Conservation (phyloP, 192 early-diverging fungal species). For the Coemansia aciculifera region DNA sequence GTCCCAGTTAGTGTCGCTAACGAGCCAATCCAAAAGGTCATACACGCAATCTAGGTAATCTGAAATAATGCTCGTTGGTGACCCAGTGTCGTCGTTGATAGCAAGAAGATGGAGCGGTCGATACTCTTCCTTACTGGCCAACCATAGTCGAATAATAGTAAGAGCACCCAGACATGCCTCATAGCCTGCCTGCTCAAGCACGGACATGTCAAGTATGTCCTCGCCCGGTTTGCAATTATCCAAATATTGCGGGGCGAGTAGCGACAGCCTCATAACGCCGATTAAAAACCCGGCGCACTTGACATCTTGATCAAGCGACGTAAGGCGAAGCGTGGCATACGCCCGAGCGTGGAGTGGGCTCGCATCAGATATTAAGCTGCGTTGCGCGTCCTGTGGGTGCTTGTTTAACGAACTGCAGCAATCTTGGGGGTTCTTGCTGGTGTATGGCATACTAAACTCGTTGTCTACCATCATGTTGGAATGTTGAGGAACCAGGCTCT, state of each 20-base stretch:
- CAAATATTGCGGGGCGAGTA: constrained; percentile 15
- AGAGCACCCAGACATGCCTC: constrained; percentile 33
- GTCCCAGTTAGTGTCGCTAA: constrained; percentile 30
- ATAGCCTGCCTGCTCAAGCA: constrained; percentile 25
- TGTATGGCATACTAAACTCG: constrained; percentile 28
- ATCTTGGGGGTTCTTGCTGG: neutral
- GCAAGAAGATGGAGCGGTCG: constrained; percentile 30
- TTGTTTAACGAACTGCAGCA: neutral
- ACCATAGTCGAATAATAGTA: constrained; percentile 40
- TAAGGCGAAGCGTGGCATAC: constrained; percentile 28
- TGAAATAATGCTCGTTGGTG: constrained; percentile 5
- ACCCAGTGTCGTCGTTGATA: neutral
- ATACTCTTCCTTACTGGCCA: constrained; percentile 39
- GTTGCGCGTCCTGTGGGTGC: neutral
- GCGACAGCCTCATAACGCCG: constrained; percentile 31
- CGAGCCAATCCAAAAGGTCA: constrained; percentile 25
- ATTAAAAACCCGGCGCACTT: constrained; percentile 37
- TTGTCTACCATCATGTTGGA: constrained; percentile 25
- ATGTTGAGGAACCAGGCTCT: constrained; percentile 28
- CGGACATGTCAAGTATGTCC: constrained; percentile 6
- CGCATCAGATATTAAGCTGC: constrained; percentile 6
- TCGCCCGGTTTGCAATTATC: neutral
- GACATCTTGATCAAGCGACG: constrained; percentile 29
- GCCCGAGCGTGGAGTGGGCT: constrained; percentile 15
- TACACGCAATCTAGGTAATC: constrained; percentile 32